Evolutionary conservation across 176 grass and related monocot species (phyloP).

Genomic region (Hyparrhenia diplandra): DNA sequence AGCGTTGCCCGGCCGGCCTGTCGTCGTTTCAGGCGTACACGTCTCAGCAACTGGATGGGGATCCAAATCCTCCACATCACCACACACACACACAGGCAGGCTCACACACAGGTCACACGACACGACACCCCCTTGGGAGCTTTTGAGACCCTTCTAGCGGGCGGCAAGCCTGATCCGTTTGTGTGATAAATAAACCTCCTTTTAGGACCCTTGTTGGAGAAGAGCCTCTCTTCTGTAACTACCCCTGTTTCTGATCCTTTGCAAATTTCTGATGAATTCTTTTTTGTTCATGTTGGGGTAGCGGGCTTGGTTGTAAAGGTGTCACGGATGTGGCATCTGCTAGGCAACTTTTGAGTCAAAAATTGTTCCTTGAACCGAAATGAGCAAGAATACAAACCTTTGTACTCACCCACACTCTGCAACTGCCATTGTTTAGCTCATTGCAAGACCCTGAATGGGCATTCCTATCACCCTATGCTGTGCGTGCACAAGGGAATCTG

Average conservation of each 20-base stretch:
- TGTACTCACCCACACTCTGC: not conserved
- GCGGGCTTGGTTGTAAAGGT: not conserved
- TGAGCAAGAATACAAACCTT: conserved; percentile 19
- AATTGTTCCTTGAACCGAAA: not conserved
- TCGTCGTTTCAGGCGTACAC: not conserved
- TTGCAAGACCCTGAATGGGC: not conserved
- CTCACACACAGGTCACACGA: too few relatives aligned
- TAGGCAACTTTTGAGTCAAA: too few relatives aligned
- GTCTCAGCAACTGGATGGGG: not conserved
- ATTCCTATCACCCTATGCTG: not conserved
- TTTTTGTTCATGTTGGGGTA: too few relatives aligned
- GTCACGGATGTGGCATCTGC: too few relatives aligned
- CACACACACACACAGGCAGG: not conserved
- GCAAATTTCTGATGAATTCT: too few relatives aligned
- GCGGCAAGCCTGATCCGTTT: not conserved
- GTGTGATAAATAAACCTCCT: too few relatives aligned
- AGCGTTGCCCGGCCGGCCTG: not conserved
- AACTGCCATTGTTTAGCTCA: not conserved
- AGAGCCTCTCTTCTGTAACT: too few relatives aligned
- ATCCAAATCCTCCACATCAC: not conserved
- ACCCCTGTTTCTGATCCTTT: too few relatives aligned
- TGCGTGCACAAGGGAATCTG: conserved; percentile 9
- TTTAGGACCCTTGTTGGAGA: too few relatives aligned
- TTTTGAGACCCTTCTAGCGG: too few relatives aligned
- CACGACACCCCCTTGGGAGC: not conserved